phyloP scores from a whole-genome alignment of 768 basidiomycete genomes.

The Boletus bicolor region DNA sequence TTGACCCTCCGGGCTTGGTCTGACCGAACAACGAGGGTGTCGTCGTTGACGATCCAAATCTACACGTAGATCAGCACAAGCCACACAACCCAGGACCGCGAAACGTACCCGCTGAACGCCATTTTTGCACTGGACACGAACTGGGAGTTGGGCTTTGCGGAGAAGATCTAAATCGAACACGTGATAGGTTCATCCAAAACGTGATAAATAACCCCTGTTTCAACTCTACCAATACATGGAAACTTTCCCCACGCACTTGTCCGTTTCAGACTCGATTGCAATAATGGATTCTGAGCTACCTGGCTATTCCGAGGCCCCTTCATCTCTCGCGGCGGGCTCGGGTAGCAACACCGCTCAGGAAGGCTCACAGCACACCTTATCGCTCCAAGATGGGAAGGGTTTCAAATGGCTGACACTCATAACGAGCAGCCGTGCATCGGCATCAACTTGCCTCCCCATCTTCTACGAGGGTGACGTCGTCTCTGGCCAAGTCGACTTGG shows the following conservation, averaged over 20 bases:
- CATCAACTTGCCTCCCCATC: conserved; percentile 38
- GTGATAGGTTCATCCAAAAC: conserved; percentile 3
- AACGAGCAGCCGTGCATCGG: conserved; percentile 42
- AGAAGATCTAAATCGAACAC: not conserved
- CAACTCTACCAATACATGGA: not conserved
- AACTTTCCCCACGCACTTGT: not conserved
- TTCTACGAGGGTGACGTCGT: conserved; percentile 50
- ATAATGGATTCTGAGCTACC: conserved; percentile 17
- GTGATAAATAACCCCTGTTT: conserved; percentile 16
- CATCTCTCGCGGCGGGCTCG: not conserved
- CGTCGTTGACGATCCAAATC: conserved; percentile 41
- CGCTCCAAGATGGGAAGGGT: conserved; percentile 40
- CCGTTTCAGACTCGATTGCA: not conserved
- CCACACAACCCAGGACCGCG: not conserved
- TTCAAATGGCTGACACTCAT: conserved; percentile 47
- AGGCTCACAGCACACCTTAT: conserved; percentile 36
- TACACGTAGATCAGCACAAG: conserved; percentile 10
- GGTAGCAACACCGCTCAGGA: not conserved
- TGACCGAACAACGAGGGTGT: conserved; percentile 34
- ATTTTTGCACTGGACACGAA: conserved; percentile 9
- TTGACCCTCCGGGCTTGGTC: conserved; percentile 31
- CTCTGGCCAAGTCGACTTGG: conserved; percentile 48
- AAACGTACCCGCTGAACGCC: conserved; percentile 23
- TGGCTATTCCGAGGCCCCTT: conserved; percentile 13
- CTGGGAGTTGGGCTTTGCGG: not conserved